phyloP scores from a whole-genome alignment of 2,329 filamentous ascomycete genomes.

The Mycosphaerella arachidis region DNA sequence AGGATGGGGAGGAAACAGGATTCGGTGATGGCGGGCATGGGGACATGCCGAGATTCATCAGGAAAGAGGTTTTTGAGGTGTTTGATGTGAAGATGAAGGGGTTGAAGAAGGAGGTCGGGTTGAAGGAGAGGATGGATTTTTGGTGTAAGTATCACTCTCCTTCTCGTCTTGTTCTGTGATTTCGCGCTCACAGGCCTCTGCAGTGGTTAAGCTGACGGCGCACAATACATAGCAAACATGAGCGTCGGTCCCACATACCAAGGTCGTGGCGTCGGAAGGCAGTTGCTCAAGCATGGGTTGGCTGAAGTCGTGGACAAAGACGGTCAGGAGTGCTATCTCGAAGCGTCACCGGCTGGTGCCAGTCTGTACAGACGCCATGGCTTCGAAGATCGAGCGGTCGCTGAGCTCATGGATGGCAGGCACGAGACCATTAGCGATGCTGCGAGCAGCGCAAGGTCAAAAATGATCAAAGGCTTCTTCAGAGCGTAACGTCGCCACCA shows the following conservation, averaged over 20 bases:
- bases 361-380: not conserved
- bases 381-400: not conserved
- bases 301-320: not conserved
- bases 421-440: not conserved
- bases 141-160: not conserved
- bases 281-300: not conserved
- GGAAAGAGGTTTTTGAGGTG: not conserved
- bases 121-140: not conserved
- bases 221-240: not conserved
- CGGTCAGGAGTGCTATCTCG: not conserved
- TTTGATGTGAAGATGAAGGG: not conserved
- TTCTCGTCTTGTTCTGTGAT: not conserved
- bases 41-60: not conserved
- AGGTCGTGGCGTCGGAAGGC: not conserved
- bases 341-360: not conserved
- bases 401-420: not conserved
- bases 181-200: not conserved
- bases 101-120: not conserved
- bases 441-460: not conserved
- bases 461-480: not conserved
- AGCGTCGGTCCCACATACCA: not conserved
- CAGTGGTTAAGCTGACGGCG: not conserved
- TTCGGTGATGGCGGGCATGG: not conserved
- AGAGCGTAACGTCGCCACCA: slow-evolving; percentile 59
- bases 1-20: not conserved